Conservation (phyloP, 2,329 filamentous ascomycete species). For the Talaromyces sp. region DNA sequence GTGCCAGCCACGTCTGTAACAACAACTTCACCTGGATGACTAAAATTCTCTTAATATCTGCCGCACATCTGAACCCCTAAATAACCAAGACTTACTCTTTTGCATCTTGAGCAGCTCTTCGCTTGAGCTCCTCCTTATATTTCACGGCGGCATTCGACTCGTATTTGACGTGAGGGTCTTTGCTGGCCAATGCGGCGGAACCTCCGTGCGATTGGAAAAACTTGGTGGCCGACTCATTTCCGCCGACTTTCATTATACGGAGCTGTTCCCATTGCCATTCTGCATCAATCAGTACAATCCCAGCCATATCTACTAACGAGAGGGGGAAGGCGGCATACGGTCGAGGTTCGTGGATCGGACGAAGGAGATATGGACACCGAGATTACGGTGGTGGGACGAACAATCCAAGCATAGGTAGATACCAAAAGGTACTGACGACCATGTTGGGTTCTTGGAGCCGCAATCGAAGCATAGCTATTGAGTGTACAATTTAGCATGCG, state of each 20-base stretch:
- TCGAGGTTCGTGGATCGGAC: conserved; percentile 97
- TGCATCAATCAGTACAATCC: conserved; percentile 35
- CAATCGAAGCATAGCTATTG: conserved; percentile 94
- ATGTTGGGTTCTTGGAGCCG: conserved; percentile 94
- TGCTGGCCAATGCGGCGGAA: conserved; percentile 88
- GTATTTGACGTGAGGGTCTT: conserved; percentile 96
- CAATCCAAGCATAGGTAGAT: conserved; percentile 99
- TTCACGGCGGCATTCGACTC: conserved; percentile 88
- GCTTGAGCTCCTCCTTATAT: conserved; percentile 95
- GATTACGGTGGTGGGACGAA: conserved; percentile 92
- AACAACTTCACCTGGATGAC: conserved; percentile 79
- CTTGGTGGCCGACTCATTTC: conserved; percentile 96
- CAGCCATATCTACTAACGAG: not conserved
- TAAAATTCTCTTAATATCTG: conserved; percentile 39
- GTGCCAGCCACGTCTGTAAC: conserved; percentile 64
- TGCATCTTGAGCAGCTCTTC: conserved; percentile 75
- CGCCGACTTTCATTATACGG: conserved; percentile 94
- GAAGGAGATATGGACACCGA: conserved; percentile 98
- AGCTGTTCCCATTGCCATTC: conserved; percentile 99
- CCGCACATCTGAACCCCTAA: not conserved
- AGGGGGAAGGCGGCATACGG: conserved; percentile 67
- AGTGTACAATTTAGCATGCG: not conserved
- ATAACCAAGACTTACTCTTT: conserved; percentile 65
- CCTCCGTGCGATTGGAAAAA: conserved; percentile 97
- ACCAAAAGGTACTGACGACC: conserved; percentile 94